Base-by-base conservation (phyloP, 192 early-diverging fungal species). In the Pilobolus umbonatus region DNA sequence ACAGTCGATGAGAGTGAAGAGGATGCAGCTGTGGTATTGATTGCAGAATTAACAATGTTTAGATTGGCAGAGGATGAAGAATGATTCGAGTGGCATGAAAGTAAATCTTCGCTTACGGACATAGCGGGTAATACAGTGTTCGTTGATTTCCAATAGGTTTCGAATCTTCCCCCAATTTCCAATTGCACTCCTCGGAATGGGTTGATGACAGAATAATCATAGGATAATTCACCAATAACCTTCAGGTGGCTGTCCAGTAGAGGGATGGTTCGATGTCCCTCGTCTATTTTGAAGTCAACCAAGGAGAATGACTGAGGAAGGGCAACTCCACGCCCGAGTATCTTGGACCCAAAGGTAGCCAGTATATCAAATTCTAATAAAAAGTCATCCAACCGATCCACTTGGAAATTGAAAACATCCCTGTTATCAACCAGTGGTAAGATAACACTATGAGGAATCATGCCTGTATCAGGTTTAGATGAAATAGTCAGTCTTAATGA, bases 121-220 rank as follows among this genome's bases (percentile, higher is more conserved):
- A 21, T 34, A 3, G 34, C 34, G 2, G 79, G 72, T 10, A 66
- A 57, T 14, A 84, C 64, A 17, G 91, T 86, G 62, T 90, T 89
- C 9, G 93, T 95, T 5, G 93, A 89, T 78, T 98, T 99, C 97
- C 97, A 99, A 71, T 99, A 99, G 0, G 97, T 99, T 65, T 96
- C 94, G 19, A 98, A 89, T 35, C 87, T 88, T 19, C 97, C 97
- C 17, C 94, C 97, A 67, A 98, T 96, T 71, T 89, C 87, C 59
- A 99, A 75, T 38, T 86, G 80, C 1, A 89, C 85, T 42, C 93
- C 94, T 44, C 78, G 79, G 69, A 99, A 95, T 2, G 97, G 92
- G 53, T 83, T 81, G 28, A 99, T 80, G 4, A 94, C 78, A 24
- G 86, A 76, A 55, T 85, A 91, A 47, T 84, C 86, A 58, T 96